Evolutionary conservation across 2,329 filamentous ascomycete genomes (phyloP).

Genomic region (Penicillium sp.): DNA sequence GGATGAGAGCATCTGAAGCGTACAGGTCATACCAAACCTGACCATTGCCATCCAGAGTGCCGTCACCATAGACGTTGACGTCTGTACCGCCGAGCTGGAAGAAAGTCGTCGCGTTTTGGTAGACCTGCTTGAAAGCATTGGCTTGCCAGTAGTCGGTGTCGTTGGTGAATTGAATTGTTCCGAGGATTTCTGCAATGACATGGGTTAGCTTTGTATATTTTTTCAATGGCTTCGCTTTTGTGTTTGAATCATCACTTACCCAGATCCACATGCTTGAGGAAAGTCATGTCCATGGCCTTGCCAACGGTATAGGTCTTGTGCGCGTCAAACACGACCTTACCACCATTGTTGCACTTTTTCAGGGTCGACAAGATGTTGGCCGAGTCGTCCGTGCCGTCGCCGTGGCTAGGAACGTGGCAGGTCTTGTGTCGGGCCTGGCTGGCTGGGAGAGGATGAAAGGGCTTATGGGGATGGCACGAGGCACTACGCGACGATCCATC

Average conservation of each 20-base stretch:
- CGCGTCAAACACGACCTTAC: conserved; percentile 61
- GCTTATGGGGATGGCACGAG: conserved; percentile 33
- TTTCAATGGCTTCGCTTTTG: not conserved
- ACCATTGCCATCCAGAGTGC: conserved; percentile 66
- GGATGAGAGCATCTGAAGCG: conserved; percentile 58
- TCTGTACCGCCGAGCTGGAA: conserved; percentile 68
- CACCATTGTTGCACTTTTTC: conserved; percentile 64
- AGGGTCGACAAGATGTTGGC: conserved; percentile 58
- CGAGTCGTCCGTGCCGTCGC: conserved; percentile 52
- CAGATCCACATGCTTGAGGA: conserved; percentile 65
- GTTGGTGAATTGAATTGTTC: conserved; percentile 64
- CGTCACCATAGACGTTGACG: conserved; percentile 70
- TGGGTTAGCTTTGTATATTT: not conserved
- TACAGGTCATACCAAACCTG: conserved; percentile 69
- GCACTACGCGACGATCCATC: conserved; percentile 26
- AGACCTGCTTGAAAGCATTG: conserved; percentile 65
- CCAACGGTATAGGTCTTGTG: conserved; percentile 64
- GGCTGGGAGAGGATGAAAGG: conserved; percentile 37
- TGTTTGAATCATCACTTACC: conserved; percentile 41
- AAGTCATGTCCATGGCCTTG: conserved; percentile 67
- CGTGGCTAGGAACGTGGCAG: conserved; percentile 36
- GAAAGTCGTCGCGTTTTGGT: conserved; percentile 69
- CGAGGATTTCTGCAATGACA: conserved; percentile 55
- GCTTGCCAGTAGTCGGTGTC: conserved; percentile 71
- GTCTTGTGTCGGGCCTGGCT: conserved; percentile 32